A percentile compares a stretch with the other conserved stretches of the same genome.
phyloP scores from a whole-genome alignment of 164 flowering plant genomes.

The Tetracentron sinense region DNA sequence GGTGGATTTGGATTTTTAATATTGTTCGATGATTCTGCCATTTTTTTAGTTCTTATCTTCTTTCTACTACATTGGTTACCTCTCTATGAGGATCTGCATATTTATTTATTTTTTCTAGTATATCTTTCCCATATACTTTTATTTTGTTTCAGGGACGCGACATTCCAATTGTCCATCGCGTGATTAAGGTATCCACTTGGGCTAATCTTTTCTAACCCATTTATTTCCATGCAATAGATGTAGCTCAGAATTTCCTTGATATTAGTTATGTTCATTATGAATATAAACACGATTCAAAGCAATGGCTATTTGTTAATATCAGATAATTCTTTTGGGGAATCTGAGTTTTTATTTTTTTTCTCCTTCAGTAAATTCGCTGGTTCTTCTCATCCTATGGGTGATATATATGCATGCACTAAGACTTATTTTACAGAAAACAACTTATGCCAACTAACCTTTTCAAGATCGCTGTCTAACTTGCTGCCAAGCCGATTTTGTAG shows the following conservation, averaged over 20 bases:
- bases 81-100: neutral
- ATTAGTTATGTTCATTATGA: neutral
- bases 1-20: neutral
- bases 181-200: slow-evolving; percentile 54
- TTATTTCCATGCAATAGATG: neutral
- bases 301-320: neutral
- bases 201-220: neutral
- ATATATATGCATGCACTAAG: no score
- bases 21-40: neutral
- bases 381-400: no score
- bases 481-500: no score
- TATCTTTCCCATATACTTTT: neutral
- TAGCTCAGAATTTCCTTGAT: neutral
- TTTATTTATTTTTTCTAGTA: slow-evolving; percentile 10
- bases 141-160: slow-evolving; percentile 55
- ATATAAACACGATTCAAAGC: no score
- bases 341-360: neutral
- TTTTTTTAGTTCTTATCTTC: neutral
- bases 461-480: no score
- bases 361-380: no score
- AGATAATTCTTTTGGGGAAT: no score
- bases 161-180: slow-evolving; percentile 88
- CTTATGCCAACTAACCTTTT: no score
- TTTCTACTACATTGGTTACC: neutral
- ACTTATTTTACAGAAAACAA: no score